phyloP scores from a whole-genome alignment of 345 rosid species.

The Gossypium mustelinum region DNA sequence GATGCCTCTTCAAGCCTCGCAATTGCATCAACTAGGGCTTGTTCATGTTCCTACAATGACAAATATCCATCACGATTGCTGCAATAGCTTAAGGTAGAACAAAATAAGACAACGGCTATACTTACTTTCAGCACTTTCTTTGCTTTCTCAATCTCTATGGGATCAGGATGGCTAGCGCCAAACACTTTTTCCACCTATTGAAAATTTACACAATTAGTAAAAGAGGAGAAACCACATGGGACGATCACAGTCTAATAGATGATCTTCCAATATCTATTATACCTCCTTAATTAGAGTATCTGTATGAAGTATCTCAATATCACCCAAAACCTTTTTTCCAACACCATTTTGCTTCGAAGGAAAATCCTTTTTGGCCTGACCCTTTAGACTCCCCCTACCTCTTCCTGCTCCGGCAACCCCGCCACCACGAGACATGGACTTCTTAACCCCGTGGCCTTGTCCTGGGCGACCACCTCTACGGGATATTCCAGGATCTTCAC shows the following conservation, averaged over 20 bases:
- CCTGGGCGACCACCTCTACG: constrained; percentile 78
- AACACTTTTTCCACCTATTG: constrained; percentile 87
- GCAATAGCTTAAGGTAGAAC: neutral
- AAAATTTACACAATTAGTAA: constrained; percentile 9
- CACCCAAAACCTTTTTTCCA: constrained; percentile 73
- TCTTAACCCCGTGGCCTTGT: constrained; percentile 69
- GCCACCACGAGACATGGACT: constrained; percentile 67
- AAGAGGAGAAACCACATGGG: neutral
- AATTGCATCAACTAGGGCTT: constrained; percentile 81
- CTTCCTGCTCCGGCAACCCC: constrained; percentile 55
- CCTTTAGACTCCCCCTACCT: constrained; percentile 67
- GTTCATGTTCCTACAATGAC: constrained; percentile 73
- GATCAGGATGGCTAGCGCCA: constrained; percentile 62
- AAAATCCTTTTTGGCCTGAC: constrained; percentile 45
- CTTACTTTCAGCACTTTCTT: constrained; percentile 83
- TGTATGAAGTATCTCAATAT: constrained; percentile 87
- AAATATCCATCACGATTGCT: constrained; percentile 12
- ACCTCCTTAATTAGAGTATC: constrained; percentile 90
- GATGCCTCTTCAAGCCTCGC: constrained; percentile 90
- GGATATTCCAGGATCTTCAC: constrained; percentile 61
- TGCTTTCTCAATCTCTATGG: constrained; percentile 72
- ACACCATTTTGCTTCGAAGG: constrained; percentile 63
- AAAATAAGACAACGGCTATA: neutral
- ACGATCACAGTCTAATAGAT: constrained; percentile 6
- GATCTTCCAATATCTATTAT: constrained; percentile 12